Base-by-base conservation (phyloP, 2,329 filamentous ascomycete genomes). In the Pseudogymnoascus sp. region DNA sequence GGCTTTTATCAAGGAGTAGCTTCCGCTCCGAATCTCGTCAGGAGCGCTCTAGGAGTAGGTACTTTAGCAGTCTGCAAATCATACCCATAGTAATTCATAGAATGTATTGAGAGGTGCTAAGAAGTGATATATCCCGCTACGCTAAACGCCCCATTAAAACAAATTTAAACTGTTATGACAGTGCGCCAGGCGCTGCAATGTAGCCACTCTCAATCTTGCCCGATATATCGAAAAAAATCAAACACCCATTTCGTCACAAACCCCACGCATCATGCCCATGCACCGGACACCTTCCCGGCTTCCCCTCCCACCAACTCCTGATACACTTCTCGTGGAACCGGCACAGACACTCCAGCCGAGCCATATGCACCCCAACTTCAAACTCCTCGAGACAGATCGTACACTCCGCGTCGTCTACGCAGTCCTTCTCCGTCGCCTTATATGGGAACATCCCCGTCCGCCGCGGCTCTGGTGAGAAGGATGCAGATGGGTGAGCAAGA, bases 331-430 rank as follows among this genome's bases (percentile, higher is more conserved):
- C 74, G 70, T 89, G 86, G 69, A 88, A 89, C 16, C 84, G 79
- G 70, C 86, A 89, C 26, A 89, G 78, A 68, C 86, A 89, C 73
- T 88, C 86, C 59, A 89, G 74, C 46, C 86, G 77, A n/a, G 83
- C 85, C 85, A 89, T 88, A 26, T 79, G 74, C 28, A 82, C 80
- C 1, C 85, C 85, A 0, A 82, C 83, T 64, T 84, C 80, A 65
- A 87, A 87, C 71, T 88, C 85, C 68, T 88, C 86, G 2, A 89
- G 76, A 67, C 86, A 89, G 60, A 89, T 88, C 4, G 84, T 87
- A 70, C 85, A 88, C 73, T 89, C 86, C 3, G 84, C 85, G 64
- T 84, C 82, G 66, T 87, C 83, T n/a, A 86, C 80, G 67, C 84
- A 87, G 71, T 89, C 86, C 75, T 88, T 89, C 69, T 88, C 86